Conservation (phyloP, 1,284 basidiomycete genomes). For the Psilocybe mexicana region DNA sequence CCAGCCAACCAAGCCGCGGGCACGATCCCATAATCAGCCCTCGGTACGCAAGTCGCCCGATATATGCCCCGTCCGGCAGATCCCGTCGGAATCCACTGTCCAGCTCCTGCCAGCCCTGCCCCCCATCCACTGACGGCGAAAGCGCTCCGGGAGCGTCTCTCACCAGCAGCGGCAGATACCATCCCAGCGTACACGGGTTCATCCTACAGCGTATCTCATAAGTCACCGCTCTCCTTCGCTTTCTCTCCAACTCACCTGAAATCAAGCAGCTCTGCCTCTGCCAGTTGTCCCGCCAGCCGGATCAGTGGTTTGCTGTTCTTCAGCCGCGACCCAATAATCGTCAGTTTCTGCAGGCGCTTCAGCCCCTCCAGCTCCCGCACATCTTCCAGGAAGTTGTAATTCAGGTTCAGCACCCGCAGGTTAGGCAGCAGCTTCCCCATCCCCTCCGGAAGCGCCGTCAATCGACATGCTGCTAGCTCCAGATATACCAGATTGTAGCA, state of each 20-base stretch:
- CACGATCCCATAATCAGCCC: conserved; percentile 83
- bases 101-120: conserved; percentile 63
- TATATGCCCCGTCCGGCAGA: conserved; percentile 84
- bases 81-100: conserved; percentile 87
- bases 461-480: conserved; percentile 89
- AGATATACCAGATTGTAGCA: conserved; percentile 92
- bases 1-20: conserved; percentile 65
- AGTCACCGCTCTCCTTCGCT: conserved; percentile 4
- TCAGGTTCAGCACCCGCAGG: conserved; percentile 89
- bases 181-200: conserved; percentile 94
- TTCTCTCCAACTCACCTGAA: conserved; percentile 65
- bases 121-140: conserved; percentile 53
- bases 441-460: conserved; percentile 72
- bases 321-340: conserved; percentile 82
- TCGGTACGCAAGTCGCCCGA: conserved; percentile 83
- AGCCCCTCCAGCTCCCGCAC: conserved; percentile 71
- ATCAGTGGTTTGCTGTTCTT: conserved; percentile 70
- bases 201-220: conserved; percentile 46
- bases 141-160: conserved; percentile 66
- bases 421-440: conserved; percentile 78
- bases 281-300: conserved; percentile 68
- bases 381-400: conserved; percentile 91
- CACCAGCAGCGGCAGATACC: conserved; percentile 87
- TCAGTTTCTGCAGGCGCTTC: conserved; percentile 76
- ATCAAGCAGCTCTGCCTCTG: conserved; percentile 84